phyloP scores from a whole-genome alignment of 208 protist genomes.

The Crithidia bombi region DNA sequence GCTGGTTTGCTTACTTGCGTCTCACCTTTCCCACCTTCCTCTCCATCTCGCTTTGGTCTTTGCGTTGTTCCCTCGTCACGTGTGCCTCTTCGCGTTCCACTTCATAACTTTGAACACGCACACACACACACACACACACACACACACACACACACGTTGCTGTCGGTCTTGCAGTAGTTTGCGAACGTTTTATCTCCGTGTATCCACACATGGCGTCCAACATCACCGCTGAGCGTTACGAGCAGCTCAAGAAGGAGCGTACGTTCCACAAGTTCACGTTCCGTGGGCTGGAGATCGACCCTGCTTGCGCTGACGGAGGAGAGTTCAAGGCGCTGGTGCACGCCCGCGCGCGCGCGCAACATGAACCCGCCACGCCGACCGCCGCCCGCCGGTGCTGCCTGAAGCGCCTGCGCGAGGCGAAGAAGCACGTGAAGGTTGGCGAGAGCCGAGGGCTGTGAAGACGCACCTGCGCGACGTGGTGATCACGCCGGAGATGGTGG shows the following conservation, averaged over 20 bases:
- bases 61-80: no score
- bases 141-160: no score
- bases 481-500: constrained; percentile 99
- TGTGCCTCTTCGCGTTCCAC: not conserved
- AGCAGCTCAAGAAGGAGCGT: constrained; percentile 96
- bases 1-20: no score
- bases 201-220: constrained; percentile 62
- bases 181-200: constrained; percentile 14
- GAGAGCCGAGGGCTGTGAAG: constrained; percentile 98
- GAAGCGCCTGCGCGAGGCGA: constrained; percentile 97
- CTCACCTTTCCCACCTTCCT: no score
- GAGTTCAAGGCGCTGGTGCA: constrained; percentile 95
- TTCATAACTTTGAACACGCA: not conserved
- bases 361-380: constrained; percentile 93
- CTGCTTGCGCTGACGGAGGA: constrained; percentile 94
- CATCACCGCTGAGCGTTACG: constrained; percentile 88
- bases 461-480: constrained; percentile 99
- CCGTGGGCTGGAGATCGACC: constrained; percentile 96
- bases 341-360: constrained; percentile 94
- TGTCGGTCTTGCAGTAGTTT: constrained; percentile 21
- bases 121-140: no score
- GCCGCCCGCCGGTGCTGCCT: constrained; percentile 95
- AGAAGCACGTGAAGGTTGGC: constrained; percentile 94
- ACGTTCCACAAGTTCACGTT: constrained; percentile 99
- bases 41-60: no score